Conservation (phyloP, 2,329 filamentous ascomycete genomes). For the Huntiella bhutanensis region DNA sequence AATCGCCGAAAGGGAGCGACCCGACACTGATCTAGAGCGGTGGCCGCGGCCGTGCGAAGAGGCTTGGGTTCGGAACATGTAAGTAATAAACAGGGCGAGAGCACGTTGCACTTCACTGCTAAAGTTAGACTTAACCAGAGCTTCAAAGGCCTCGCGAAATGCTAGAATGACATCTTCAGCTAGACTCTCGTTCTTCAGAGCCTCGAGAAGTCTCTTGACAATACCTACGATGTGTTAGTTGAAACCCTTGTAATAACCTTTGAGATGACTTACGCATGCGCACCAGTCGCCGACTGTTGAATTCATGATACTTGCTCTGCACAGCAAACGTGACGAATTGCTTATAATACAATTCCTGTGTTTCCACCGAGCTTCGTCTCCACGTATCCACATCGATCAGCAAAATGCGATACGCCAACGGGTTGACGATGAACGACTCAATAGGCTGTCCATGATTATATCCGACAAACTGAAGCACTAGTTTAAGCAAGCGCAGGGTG, state of each 20-base stretch:
- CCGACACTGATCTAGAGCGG: conserved; percentile 3
- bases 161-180: conserved; percentile 51
- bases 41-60: conserved; percentile 1
- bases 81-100: conserved; percentile 81
- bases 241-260: background rate
- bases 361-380: conserved; percentile 56
- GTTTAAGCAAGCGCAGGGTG: conserved; percentile 46
- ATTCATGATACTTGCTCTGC: conserved; percentile 80
- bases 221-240: conserved; percentile 41
- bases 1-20: conserved; percentile 21
- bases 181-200: conserved; percentile 69
- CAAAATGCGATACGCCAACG: conserved; percentile 78
- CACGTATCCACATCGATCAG: conserved; percentile 88
- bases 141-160: conserved; percentile 63
- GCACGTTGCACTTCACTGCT: conserved; percentile 73
- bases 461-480: conserved; percentile 72
- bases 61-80: conserved; percentile 50
- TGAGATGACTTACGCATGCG: conserved; percentile 56
- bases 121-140: conserved; percentile 60
- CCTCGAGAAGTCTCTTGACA: conserved; percentile 75
- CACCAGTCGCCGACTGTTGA: conserved; percentile 71
- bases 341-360: conserved; percentile 78
- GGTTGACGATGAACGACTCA: conserved; percentile 87
- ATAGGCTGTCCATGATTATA: conserved; percentile 65
- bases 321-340: conserved; percentile 79